Evolutionary conservation across 345 rosid genomes (phyloP).

Genomic region (Erucastrum elatum): DNA sequence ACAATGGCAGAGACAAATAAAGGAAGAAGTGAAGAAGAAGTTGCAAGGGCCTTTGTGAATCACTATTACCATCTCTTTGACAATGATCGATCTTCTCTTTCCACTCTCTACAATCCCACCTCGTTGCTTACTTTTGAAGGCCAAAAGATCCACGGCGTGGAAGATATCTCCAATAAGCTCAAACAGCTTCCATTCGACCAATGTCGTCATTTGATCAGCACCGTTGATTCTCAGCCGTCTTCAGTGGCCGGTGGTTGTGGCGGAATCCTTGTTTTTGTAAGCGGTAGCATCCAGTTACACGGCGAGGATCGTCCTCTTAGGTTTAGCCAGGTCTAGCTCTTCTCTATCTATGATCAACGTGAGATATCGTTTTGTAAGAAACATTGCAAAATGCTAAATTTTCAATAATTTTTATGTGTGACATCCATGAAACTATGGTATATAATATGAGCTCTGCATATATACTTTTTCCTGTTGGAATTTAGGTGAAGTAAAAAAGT

Average conservation of each 20-base stretch:
- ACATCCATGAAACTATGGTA: background rate
- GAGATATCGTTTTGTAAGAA: conserved; percentile 1
- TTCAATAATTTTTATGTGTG: background rate
- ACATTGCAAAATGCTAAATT: background rate
- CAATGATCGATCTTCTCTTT: conserved; percentile 51
- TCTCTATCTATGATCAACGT: background rate
- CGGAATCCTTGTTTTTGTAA: conserved; percentile 70
- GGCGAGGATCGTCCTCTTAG: conserved; percentile 70
- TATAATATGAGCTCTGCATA: background rate
- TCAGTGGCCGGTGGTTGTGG: conserved; percentile 51
- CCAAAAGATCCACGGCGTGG: conserved; percentile 55
- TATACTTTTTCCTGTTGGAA: background rate
- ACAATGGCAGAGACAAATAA: conserved; percentile 52
- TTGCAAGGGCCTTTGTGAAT: conserved; percentile 75
- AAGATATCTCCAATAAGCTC: conserved; percentile 60
- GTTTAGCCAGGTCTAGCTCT: conserved; percentile 72
- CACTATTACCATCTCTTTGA: conserved; percentile 80
- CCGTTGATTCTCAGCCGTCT: conserved; percentile 75
- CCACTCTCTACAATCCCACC: conserved; percentile 56
- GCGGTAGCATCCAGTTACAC: conserved; percentile 67
- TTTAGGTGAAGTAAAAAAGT: background rate
- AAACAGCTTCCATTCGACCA: conserved; percentile 68
- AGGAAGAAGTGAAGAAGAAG: conserved; percentile 50
- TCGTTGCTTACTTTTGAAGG: conserved; percentile 91
- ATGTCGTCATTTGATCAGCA: conserved; percentile 64